phyloP scores from a whole-genome alignment of 2,329 filamentous ascomycete genomes.

The Anisogramma anomala region DNA sequence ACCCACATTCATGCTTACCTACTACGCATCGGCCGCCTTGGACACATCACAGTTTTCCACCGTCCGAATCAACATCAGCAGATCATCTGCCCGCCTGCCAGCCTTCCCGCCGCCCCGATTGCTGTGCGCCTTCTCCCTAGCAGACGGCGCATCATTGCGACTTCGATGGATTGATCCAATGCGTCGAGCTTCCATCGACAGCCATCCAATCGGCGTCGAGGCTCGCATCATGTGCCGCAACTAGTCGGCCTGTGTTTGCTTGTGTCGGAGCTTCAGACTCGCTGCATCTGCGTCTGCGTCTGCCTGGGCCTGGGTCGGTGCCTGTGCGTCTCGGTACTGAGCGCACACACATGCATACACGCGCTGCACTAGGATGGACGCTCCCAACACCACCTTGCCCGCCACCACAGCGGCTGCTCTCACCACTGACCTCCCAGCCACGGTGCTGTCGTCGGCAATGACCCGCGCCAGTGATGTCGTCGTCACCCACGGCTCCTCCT shows the following conservation, averaged over 20 bases:
- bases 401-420: constrained; percentile 4
- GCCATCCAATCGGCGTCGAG: constrained; percentile 14
- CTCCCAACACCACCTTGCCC: constrained; percentile 9
- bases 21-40: too few species aligned
- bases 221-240: constrained; percentile 13
- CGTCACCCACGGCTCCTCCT: constrained; percentile 29
- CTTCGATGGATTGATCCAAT: constrained; percentile 9
- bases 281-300: too few species aligned
- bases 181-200: constrained; percentile 2
- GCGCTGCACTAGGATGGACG: constrained; percentile 14
- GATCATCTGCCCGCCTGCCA: neutral
- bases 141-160: neutral
- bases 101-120: neutral
- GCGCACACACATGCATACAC: too few species aligned
- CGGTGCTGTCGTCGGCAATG: constrained; percentile 28
- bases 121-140: neutral
- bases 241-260: constrained; percentile 8
- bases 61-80: too few species aligned
- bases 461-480: constrained; percentile 26
- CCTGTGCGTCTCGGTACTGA: too few species aligned
- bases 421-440: constrained; percentile 22
- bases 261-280: constrained; percentile 1
- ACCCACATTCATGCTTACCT: too few species aligned
- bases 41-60: too few species aligned
- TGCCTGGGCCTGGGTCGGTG: too few species aligned